Evolutionary conservation across 257 asterid species (phyloP), one percentile per base, ranked within the genome.

Genomic region (Nicotiana sylvestris): DNA sequence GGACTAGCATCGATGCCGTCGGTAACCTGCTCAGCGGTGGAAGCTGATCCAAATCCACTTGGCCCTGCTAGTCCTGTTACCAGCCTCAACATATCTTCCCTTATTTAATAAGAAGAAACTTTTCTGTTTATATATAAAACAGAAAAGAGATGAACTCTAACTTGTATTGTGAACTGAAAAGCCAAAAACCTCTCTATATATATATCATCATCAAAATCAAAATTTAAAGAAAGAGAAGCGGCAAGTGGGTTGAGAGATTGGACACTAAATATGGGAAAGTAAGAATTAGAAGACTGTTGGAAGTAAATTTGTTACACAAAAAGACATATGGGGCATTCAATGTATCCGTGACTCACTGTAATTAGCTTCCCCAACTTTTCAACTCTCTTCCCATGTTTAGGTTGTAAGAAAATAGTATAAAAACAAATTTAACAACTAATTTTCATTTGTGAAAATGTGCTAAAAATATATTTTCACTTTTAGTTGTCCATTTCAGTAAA

Each of bases 21-120:
- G 11, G 93, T 87, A 21, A 90, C 95, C 27, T 89, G 82, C 80
- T 91, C 91, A 68, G 93, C 95, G 2, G 91, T 90, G 3, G 95
- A 90, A 82, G 86, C 78, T 12, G 91, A 91, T 29, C 95, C 93
- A 51, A 90, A 91, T 6, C 92, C 91, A 58, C 87, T 89, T 25
- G 87, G 83, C 68, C 93, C 95, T 64, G 85, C 77, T 10, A 32
- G 83, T 70, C 93, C 93, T n/a, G 92, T 85, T 3, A 90, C 69
- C 84, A 86, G 57, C 82, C 89, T 84, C 29, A 87, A 86, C 93
- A 91, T 90, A 43, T 84, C 81, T 60, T 12, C 57, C 57, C 15
- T 21, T 21, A 21, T 21, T 21, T 21, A 21, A 21, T 21, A 21
- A 21, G 21, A 21, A 21, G 30, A 29, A 29, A 29, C 1, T 5